Percentiles rank a stretch among this genome's conserved stretches.
Conservation (phyloP, 2,329 filamentous ascomycete species). For the Raffaelea arxii region DNA sequence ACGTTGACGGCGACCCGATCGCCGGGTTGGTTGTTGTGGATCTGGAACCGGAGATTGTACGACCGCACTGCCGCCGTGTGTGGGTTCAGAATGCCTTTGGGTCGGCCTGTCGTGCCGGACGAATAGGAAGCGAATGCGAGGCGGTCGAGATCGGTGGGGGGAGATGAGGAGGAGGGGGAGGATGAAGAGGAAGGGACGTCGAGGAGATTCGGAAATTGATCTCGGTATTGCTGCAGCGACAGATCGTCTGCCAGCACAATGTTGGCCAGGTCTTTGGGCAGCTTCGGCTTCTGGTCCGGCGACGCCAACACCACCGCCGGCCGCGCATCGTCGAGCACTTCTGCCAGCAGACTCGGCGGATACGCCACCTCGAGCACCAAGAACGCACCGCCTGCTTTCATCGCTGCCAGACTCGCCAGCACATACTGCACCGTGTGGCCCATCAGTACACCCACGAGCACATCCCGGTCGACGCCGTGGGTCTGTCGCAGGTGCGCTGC, state of each 20-base stretch:
- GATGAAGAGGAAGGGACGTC: neutral
- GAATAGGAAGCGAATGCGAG: slow-evolving; percentile 76
- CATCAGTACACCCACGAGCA: slow-evolving; percentile 65
- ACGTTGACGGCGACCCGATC: slow-evolving; percentile 82
- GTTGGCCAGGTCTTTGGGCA: slow-evolving; percentile 53
- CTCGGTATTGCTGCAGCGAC: neutral
- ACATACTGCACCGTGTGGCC: slow-evolving; percentile 71
- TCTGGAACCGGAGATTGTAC: slow-evolving; percentile 60
- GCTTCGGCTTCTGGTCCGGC: slow-evolving; percentile 51
- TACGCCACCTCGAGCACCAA: slow-evolving; percentile 74
- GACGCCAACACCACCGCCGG: slow-evolving; percentile 64
- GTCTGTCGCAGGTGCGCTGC: slow-evolving; percentile 48
- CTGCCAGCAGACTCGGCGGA: slow-evolving; percentile 60
- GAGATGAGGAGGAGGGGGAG: slow-evolving; percentile 38
- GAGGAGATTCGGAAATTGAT: neutral
- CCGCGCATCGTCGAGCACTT: slow-evolving; percentile 67
- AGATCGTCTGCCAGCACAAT: slow-evolving; percentile 49
- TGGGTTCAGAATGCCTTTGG: slow-evolving; percentile 76
- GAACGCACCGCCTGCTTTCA: slow-evolving; percentile 71
- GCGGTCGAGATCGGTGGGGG: slow-evolving; percentile 56
- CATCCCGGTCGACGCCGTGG: slow-evolving; percentile 62
- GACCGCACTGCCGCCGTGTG: slow-evolving; percentile 65
- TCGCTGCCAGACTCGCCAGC: slow-evolving; percentile 66
- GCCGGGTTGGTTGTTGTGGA: slow-evolving; percentile 60
- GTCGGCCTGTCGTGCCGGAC: slow-evolving; percentile 66